Evolutionary conservation across 2,329 filamentous ascomycete genomes (phyloP), one percentile per base, ranked within the genome.

Genomic region (Cadophora sp.): DNA sequence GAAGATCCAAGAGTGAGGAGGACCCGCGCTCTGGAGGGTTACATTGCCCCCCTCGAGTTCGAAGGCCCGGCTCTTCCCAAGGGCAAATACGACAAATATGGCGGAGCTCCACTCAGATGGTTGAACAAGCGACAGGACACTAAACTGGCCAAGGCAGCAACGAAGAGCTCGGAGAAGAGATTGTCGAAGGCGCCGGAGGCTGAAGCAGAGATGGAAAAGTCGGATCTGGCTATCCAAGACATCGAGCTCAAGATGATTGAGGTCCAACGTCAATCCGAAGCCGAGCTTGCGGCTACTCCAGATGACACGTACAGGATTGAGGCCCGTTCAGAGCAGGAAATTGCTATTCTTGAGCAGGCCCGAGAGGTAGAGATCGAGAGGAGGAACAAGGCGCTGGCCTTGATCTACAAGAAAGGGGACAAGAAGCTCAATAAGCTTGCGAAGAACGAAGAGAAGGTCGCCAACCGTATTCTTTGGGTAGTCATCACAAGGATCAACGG

Each of bases 381-480:
- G 46, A 62, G 64, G 72, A 75, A 40, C 53, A 72, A 72, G 65
- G 69, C 68, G 46, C 70, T 73, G 65, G 70, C 67, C 46, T 71
- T 74, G 64, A 72, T 73, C 69, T 73, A 76, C 71, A 75, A 76
- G 74, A 75, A 76, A 73, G 56, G 55, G 22, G 68, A 65, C 51
- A 73, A 73, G 73, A 75, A 73, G 68, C 51, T 73, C 62, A 59
- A 66, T 9, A 71, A 71, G 61, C 37, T 69, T 31, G 67, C 71
- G 24, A 70, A 68, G 66, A 73, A 73, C 58, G 72, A 72, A 56
- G 68, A 72, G 59, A 73, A 76, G 66, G 69, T 74, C 29, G 74
- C 72, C 4, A 74, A 74, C 62, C 69, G 76, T 37, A 74, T 76
- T 40, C 59, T 73, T 16, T 77, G 75, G 73, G 60, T 76, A 61